Conservation (phyloP, 495 filamentous ascomycete genomes). For the Thermochaetoides thermophila region DNA sequence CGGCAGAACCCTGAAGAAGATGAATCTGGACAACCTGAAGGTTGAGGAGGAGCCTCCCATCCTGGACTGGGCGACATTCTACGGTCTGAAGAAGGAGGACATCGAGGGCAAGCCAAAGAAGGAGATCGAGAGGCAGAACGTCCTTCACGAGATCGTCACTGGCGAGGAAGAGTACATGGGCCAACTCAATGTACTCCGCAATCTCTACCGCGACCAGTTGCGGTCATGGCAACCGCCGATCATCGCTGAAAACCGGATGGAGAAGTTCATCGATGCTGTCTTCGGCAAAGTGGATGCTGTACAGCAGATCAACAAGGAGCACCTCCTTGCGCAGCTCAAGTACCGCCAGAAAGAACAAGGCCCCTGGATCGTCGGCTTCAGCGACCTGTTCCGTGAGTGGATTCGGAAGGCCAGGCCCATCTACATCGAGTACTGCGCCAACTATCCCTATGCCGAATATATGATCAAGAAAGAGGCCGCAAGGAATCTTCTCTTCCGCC, state of each 20-base stretch:
- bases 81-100: constrained; percentile 66
- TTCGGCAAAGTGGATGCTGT: constrained; percentile 86
- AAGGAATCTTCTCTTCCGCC: constrained; percentile 70
- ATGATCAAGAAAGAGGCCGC: constrained; percentile 72
- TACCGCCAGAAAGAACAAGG: constrained; percentile 96
- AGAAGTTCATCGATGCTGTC: constrained; percentile 66
- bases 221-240: constrained; percentile 60
- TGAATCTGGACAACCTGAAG: constrained; percentile 60
- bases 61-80: constrained; percentile 86
- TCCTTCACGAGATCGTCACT: constrained; percentile 88
- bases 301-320: constrained; percentile 83
- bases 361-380: constrained; percentile 85
- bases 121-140: constrained; percentile 87
- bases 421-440: constrained; percentile 86
- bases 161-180: constrained; percentile 85
- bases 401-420: constrained; percentile 80
- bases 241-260: constrained; percentile 55
- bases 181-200: constrained; percentile 67
- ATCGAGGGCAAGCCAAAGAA: constrained; percentile 57
- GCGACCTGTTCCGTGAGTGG: constrained; percentile 97
- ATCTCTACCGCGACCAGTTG: constrained; percentile 77
- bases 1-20: constrained; percentile 84
- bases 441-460: constrained; percentile 71
- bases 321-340: constrained; percentile 88
- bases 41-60: constrained; percentile 51